Evolutionary conservation across 2,329 filamentous ascomycete species (phyloP).

Genomic region (Cladosporium colombiae): DNA sequence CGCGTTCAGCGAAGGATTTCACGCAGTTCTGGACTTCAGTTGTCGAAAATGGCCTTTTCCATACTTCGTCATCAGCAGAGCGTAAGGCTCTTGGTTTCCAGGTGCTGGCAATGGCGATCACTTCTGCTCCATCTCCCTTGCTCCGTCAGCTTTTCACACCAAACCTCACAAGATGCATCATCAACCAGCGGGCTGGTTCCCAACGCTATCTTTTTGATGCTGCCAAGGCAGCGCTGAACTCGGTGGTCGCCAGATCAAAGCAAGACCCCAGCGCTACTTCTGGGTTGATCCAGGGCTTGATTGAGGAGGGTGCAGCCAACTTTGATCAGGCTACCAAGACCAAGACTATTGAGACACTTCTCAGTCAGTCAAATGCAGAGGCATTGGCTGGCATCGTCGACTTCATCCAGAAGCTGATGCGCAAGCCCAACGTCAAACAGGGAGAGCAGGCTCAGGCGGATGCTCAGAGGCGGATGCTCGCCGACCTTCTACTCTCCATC

Average conservation of each 20-base stretch:
- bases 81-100: slow-evolving; percentile 92
- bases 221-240: slow-evolving; percentile 73
- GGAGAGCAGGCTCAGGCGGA: slow-evolving; percentile 49
- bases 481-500: slow-evolving; percentile 55
- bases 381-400: slow-evolving; percentile 57
- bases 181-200: slow-evolving; percentile 77
- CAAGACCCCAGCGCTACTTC: slow-evolving; percentile 61
- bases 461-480: slow-evolving; percentile 50
- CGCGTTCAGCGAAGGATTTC: slow-evolving; percentile 50
- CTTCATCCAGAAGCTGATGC: slow-evolving; percentile 50
- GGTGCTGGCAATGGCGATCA: slow-evolving; percentile 75
- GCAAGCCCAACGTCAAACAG: slow-evolving; percentile 44
- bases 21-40: slow-evolving; percentile 81
- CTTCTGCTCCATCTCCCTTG: slow-evolving; percentile 51
- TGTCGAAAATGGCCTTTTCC: slow-evolving; percentile 85
- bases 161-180: slow-evolving; percentile 78
- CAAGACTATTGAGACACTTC: slow-evolving; percentile 76
- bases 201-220: slow-evolving; percentile 79
- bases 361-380: slow-evolving; percentile 60
- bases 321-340: slow-evolving; percentile 86
- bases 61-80: slow-evolving; percentile 76
- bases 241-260: slow-evolving; percentile 66
- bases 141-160: slow-evolving; percentile 70
- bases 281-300: slow-evolving; percentile 65
- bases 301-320: slow-evolving; percentile 70